Percentiles rank a stretch among this genome's conserved stretches.
Conservation (phyloP, 345 rosid genomes). For the Populus davidiana region DNA sequence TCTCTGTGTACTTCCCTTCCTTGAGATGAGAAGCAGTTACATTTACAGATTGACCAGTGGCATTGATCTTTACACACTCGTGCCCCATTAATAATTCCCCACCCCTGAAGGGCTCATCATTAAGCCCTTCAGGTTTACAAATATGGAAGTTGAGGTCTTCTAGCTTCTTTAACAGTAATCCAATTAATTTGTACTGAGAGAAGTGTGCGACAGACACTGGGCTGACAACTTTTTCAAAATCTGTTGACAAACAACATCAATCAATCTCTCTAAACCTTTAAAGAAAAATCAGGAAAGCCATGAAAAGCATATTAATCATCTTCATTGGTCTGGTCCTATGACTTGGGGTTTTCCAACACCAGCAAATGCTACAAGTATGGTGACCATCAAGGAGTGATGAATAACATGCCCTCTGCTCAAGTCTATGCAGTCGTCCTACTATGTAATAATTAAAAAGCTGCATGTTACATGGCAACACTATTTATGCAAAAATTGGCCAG, state of each 20-base stretch:
- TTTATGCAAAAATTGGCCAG: slow-evolving; percentile 11
- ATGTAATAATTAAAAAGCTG: not conserved
- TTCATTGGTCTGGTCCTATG: slow-evolving; percentile 7
- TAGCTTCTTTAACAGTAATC: slow-evolving; percentile 66
- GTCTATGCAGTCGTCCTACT: not conserved
- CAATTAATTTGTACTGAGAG: slow-evolving; percentile 73
- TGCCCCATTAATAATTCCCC: slow-evolving; percentile 71
- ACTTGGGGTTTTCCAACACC: not conserved
- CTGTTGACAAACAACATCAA: slow-evolving; percentile 38
- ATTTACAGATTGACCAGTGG: slow-evolving; percentile 40
- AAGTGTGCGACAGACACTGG: slow-evolving; percentile 90
- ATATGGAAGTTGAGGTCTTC: slow-evolving; percentile 49
- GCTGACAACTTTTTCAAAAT: slow-evolving; percentile 75
- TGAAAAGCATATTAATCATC: not conserved
- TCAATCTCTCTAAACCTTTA: not conserved
- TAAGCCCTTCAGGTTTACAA: slow-evolving; percentile 27
- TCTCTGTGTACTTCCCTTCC: slow-evolving; percentile 47
- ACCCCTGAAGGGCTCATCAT: slow-evolving; percentile 29
- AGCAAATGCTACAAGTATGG: not conserved
- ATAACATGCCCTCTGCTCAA: not conserved
- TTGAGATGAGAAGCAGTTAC: slow-evolving; percentile 54
- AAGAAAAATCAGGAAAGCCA: not conserved
- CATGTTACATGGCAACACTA: not conserved
- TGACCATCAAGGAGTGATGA: not conserved
- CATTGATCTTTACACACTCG: slow-evolving; percentile 66